These are phyloP conservation scores for Nannochloris sp. DNA, from an alignment of 139 green algal species.

Conservation along the genomic window DNA sequence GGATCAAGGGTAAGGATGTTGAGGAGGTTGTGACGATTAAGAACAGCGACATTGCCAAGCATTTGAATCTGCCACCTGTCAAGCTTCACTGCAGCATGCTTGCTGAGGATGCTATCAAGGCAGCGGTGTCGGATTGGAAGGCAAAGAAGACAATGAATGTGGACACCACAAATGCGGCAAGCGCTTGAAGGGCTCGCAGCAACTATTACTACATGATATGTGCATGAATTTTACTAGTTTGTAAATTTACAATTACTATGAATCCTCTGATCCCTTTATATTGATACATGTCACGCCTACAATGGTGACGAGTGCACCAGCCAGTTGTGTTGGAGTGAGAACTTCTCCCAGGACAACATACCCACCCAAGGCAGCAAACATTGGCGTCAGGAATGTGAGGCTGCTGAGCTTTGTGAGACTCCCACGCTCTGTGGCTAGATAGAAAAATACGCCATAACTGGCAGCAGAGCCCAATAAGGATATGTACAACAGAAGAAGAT, in stretches of 20 bases:
- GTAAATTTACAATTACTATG: neutral
- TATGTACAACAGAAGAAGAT: conserved; percentile 57
- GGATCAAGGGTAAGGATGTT: conserved; percentile 80
- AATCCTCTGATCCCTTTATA: neutral
- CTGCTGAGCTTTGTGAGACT: conserved; percentile 80
- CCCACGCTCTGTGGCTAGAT: conserved; percentile 50
- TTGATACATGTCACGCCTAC: conserved; percentile 73
- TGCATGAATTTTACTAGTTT: neutral
- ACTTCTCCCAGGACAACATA: conserved; percentile 78
- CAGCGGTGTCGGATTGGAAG: conserved; percentile 91
- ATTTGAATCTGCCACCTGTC: conserved; percentile 91
- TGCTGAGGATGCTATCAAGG: conserved; percentile 88
- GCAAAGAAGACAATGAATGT: conserved; percentile 44
- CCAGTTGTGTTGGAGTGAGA: conserved; percentile 74
- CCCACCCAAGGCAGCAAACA: conserved; percentile 74
- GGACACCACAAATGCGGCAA: neutral
- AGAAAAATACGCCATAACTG: conserved; percentile 78
- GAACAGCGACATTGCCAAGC: conserved; percentile 95
- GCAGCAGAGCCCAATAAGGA: conserved; percentile 85
- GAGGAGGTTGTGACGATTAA: conserved; percentile 86
- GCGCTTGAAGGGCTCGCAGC: neutral
- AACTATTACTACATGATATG: too few relatives aligned
- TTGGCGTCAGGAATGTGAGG: conserved; percentile 94
- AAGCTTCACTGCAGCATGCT: conserved; percentile 99
- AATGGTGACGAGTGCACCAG: conserved; percentile 78